Base-by-base conservation (phyloP, 1,139 yeast genomes). In the Geotrichum citri-aurantii region DNA sequence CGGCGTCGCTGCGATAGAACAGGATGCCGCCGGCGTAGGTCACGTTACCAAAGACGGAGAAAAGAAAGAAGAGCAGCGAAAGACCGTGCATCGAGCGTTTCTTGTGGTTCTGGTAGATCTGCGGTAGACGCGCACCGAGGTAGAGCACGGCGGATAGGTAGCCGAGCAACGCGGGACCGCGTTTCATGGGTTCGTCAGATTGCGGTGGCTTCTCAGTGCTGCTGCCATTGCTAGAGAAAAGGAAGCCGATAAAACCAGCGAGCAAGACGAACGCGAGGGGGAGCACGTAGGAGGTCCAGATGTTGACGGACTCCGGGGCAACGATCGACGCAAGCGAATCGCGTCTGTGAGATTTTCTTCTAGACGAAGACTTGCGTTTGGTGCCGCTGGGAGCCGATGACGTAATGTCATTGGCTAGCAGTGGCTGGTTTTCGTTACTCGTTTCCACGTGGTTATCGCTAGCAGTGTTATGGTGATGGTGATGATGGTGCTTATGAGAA, bases 101-200 rank as follows among this genome's bases (percentile, higher is more conserved):
- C 59, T 73, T 70, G 71, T 86, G 81, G 71, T 88, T 88, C 69
- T 85, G 90, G 62, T 84, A 72, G 61, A 88, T 88, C 71, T 88
- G 95, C 1, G 95, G 95, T 58, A 88, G 79, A 62, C 95, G 76
- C 1, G 95, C 95, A 8, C 89, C 85, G 64, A 88, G 77, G 69
- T 88, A 88, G 57, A 88, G 75, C 1, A 77, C 64, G 0, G 95
- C 95, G 2, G 91, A 84, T 4, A 82, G 65, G 71, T 88, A 88
- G 7, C 95, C 95, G 64, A 85, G 76, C 4, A 85, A 65, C 69
- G 85, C 90, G 1, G 95, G 87, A 1, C 88, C 88, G 48, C 80
- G 60, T n/a, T 70, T 67, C 52, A 81, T 75, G 17, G 60, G 54
- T 46, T 65, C 65, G 59, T 66, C 71, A 5, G n/a, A n/a, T n/a